Percentiles rank a stretch among this genome's conserved stretches.
phyloP scores from a whole-genome alignment of 306 rosid species.

The Sicyos baderoa region DNA sequence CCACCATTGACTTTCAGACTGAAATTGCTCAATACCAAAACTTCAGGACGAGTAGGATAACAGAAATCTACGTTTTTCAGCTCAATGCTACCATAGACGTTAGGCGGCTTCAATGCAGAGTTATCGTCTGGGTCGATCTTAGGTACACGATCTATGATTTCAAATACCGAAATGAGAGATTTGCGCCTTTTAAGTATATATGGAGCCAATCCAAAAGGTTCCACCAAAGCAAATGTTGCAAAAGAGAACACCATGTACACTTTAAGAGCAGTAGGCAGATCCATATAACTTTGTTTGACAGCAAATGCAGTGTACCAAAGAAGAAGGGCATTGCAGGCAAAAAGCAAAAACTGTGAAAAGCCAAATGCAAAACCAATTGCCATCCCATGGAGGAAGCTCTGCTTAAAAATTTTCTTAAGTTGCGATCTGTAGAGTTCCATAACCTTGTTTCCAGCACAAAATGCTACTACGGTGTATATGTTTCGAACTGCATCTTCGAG shows the following conservation, averaged over 20 bases:
- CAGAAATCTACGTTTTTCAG: conserved; percentile 87
- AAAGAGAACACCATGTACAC: conserved; percentile 97
- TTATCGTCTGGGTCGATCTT: conserved; percentile 94
- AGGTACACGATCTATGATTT: conserved; percentile 89
- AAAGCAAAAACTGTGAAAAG: conserved; percentile 92
- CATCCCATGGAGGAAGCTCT: conserved; percentile 92
- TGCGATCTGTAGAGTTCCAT: conserved; percentile 97
- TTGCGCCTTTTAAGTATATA: conserved; percentile 98
- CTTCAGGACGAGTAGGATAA: conserved; percentile 94
- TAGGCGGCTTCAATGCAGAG: conserved; percentile 83
- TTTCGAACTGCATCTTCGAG: conserved; percentile 99
- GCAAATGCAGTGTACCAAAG: conserved; percentile 88
- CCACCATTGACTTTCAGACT: conserved; percentile 92
- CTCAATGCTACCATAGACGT: conserved; percentile 92
- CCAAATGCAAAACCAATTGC: conserved; percentile 97
- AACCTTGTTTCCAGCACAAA: conserved; percentile 97
- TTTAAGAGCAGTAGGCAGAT: conserved; percentile 67
- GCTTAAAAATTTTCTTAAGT: conserved; percentile 74
- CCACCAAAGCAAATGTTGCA: conserved; percentile 96
- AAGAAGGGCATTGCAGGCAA: conserved; percentile 95
- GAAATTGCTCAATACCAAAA: conserved; percentile 88
- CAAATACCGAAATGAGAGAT: conserved; percentile 91
- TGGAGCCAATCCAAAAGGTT: conserved; percentile 99
- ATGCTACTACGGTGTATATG: conserved; percentile 97
- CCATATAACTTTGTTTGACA: conserved; percentile 32